phyloP scores from a whole-genome alignment of 495 filamentous ascomycete genomes.

The Tuber microsphaerosporum region DNA sequence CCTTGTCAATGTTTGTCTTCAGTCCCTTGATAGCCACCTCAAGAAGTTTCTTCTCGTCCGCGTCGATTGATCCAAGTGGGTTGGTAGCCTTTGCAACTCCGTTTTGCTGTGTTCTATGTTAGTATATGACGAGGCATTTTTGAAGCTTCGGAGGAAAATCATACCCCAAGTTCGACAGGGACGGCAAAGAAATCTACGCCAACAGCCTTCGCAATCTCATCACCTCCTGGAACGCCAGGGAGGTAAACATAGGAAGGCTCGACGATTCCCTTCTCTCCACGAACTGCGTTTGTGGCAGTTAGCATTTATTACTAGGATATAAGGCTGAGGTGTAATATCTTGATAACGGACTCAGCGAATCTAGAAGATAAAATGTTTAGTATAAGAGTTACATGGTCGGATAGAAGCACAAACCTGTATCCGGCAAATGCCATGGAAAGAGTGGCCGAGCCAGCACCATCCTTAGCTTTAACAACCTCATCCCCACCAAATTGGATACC shows the following conservation, averaged over 20 bases:
- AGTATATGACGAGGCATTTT: slow-evolving; percentile 34
- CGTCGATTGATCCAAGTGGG: slow-evolving; percentile 63
- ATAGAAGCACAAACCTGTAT: slow-evolving; percentile 56
- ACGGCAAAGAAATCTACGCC: slow-evolving; percentile 86
- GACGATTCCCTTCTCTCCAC: slow-evolving; percentile 82
- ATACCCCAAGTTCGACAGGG: slow-evolving; percentile 87
- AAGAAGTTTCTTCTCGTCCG: slow-evolving; percentile 80
- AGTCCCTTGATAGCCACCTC: slow-evolving; percentile 64
- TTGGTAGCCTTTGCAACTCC: slow-evolving; percentile 78
- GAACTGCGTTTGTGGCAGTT: slow-evolving; percentile 48
- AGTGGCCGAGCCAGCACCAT: slow-evolving; percentile 87
- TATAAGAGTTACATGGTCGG: slow-evolving; percentile 2
- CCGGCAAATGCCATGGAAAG: slow-evolving; percentile 97
- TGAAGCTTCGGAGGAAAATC: slow-evolving; percentile 38
- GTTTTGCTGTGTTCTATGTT: slow-evolving; percentile 55
- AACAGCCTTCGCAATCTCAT: slow-evolving; percentile 69
- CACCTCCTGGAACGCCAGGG: slow-evolving; percentile 78
- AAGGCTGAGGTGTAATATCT: slow-evolving; percentile 40
- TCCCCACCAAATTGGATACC: slow-evolving; percentile 96
- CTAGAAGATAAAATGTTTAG: slow-evolving; percentile 47
- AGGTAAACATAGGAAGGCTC: slow-evolving; percentile 95
- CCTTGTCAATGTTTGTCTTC: slow-evolving; percentile 89
- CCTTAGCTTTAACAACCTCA: slow-evolving; percentile 97
- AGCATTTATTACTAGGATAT: neutral
- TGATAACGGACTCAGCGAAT: slow-evolving; percentile 88